A percentile compares a stretch with the other conserved stretches of the same genome.
These are phyloP conservation scores for Cladosporium sp. DNA, from an alignment of 2,329 filamentous ascomycete genomes.

Conservation along the genomic window DNA sequence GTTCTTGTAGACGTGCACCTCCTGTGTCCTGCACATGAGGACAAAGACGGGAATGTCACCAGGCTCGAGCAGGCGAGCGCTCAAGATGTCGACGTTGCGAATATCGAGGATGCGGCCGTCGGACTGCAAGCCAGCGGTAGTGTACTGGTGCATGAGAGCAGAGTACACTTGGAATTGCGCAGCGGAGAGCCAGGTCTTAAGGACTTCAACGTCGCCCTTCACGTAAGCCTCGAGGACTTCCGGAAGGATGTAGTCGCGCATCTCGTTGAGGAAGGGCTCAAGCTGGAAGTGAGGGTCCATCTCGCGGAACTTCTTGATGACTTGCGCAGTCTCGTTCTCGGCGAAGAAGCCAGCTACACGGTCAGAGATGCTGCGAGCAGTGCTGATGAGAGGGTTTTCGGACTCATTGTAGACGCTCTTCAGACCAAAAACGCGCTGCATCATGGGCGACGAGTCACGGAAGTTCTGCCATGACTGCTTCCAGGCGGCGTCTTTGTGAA, in stretches of 20 bases:
- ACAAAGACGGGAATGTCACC: conserved; percentile 94
- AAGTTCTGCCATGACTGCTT: conserved; percentile 98
- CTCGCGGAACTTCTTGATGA: conserved; percentile 95
- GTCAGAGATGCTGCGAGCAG: conserved; percentile 90
- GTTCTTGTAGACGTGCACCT: conserved; percentile 95
- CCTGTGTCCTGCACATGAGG: conserved; percentile 91
- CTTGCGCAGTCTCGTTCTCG: conserved; percentile 94
- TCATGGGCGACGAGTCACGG: conserved; percentile 80
- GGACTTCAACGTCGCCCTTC: conserved; percentile 84
- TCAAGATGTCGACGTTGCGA: conserved; percentile 82
- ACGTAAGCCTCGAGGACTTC: conserved; percentile 98
- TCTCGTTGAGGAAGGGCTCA: conserved; percentile 89
- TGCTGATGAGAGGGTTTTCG: conserved; percentile 91
- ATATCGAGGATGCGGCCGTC: conserved; percentile 96
- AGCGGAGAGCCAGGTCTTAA: conserved; percentile 93
- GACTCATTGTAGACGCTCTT: conserved; percentile 91
- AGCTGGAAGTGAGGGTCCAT: conserved; percentile 95
- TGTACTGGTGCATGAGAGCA: conserved; percentile 94
- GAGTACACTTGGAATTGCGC: conserved; percentile 96
- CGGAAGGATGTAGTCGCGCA: conserved; percentile 95
- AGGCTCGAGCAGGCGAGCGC: conserved; percentile 74
- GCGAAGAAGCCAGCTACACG: conserved; percentile 93
- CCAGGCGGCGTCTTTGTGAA: conserved; percentile 97
- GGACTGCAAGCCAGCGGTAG: conserved; percentile 84
- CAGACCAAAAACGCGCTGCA: conserved; percentile 82